These are phyloP conservation scores for Coemansia sp. DNA, from an alignment of 192 early-diverging fungal species.

Conservation along the genomic window DNA sequence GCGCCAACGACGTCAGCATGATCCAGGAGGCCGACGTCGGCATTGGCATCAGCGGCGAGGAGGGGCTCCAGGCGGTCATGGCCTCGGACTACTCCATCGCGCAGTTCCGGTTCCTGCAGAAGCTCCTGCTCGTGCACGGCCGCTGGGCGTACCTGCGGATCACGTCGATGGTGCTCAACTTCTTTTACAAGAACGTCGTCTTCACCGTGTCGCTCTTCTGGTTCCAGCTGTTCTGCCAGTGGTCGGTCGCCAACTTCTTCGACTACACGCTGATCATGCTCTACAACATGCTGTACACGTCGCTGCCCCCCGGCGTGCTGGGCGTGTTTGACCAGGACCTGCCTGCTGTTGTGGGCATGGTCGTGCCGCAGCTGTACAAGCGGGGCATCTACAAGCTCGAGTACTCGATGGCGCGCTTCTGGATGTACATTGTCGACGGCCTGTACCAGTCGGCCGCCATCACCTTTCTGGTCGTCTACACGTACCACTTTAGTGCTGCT, in stretches of 20 bases:
- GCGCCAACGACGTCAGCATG: conserved; percentile 98
- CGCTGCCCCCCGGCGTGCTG: conserved; percentile 73
- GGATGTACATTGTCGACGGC: conserved; percentile 70
- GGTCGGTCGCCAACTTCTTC: conserved; percentile 76
- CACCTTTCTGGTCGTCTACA: conserved; percentile 68
- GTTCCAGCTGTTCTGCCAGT: conserved; percentile 89
- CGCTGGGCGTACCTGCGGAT: conserved; percentile 89
- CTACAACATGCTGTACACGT: conserved; percentile 86
- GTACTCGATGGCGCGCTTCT: conserved; percentile 76
- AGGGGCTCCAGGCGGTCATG: conserved; percentile 93
- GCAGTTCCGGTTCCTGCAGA: conserved; percentile 84
- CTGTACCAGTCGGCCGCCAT: conserved; percentile 71
- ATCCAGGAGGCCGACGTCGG: conserved; percentile 97
- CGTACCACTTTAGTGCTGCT: conserved; percentile 56
- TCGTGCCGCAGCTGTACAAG: conserved; percentile 78
- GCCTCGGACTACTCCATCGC: conserved; percentile 91
- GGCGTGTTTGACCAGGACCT: conserved; percentile 85
- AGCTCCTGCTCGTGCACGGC: conserved; percentile 89
- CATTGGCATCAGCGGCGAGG: conserved; percentile 91
- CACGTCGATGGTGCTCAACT: conserved; percentile 84
- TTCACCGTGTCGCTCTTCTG: conserved; percentile 88
- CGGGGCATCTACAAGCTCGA: conserved; percentile 70
- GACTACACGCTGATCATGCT: conserved; percentile 89
- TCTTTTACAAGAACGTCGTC: conserved; percentile 96
- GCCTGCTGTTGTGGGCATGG: conserved; percentile 62